These are phyloP conservation scores for Calonectria pauciramosa DNA, from an alignment of 2,329 filamentous ascomycete genomes.

Conservation along the genomic window DNA sequence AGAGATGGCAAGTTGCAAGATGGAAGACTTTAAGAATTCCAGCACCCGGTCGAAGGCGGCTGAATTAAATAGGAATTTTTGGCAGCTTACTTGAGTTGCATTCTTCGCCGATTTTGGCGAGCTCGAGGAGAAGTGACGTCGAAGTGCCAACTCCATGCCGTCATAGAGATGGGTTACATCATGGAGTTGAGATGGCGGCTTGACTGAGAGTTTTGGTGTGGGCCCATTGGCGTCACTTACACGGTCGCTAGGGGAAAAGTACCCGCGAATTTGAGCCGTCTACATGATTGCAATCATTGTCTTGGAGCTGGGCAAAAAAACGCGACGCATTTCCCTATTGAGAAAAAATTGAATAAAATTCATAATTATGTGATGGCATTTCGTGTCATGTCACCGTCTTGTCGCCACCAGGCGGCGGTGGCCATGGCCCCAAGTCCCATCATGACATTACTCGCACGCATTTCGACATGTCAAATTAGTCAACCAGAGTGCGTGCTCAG, in stretches of 20 bases:
- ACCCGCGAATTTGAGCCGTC: neutral
- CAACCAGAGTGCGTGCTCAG: neutral
- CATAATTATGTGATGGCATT: neutral
- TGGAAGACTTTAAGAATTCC: too few species aligned
- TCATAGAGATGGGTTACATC: constrained; percentile 46
- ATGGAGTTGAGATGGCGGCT: constrained; percentile 33
- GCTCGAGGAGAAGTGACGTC: constrained; percentile 37
- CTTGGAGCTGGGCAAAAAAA: neutral
- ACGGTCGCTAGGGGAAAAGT: neutral
- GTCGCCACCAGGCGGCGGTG: neutral
- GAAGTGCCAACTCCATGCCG: constrained; percentile 40
- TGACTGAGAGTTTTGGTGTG: neutral
- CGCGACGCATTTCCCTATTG: neutral
- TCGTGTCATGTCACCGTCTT: neutral
- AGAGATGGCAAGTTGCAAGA: neutral
- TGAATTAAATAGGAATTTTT: constrained; percentile 11
- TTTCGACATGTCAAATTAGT: neutral
- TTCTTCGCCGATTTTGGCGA: constrained; percentile 7
- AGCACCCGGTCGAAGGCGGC: too few species aligned
- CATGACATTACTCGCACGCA: neutral
- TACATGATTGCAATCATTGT: too few species aligned
- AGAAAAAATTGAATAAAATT: neutral
- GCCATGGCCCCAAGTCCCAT: too few species aligned
- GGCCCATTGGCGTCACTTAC: neutral
- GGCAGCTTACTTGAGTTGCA: neutral